Percentiles rank a stretch among this genome's conserved stretches.
Evolutionary conservation across 352 stramenopile species (phyloP).

Genomic region (Globisporangium splendens): DNA sequence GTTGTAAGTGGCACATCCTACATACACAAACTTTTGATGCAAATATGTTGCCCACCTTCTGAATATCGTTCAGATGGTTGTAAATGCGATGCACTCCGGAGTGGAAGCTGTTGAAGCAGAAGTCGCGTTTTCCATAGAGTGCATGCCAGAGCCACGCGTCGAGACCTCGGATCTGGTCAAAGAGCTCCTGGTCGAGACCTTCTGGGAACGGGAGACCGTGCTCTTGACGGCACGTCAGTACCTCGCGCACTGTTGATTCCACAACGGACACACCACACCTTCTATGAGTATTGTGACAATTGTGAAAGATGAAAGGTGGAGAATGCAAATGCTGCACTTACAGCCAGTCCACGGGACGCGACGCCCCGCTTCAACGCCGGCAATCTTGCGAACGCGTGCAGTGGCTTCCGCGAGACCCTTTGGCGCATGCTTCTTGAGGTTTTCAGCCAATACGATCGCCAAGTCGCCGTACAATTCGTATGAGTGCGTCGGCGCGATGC

Average conservation of each 20-base stretch:
- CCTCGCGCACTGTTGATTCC: slow-evolving; percentile 51
- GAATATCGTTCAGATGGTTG: slow-evolving; percentile 36
- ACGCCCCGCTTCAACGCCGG: slow-evolving; percentile 30
- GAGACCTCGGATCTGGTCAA: slow-evolving; percentile 54
- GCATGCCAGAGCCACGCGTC: slow-evolving; percentile 77
- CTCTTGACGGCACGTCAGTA: slow-evolving; percentile 60
- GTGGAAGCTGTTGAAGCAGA: slow-evolving; percentile 60
- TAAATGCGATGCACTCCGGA: slow-evolving; percentile 54
- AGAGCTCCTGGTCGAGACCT: slow-evolving; percentile 53
- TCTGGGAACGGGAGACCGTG: slow-evolving; percentile 56
- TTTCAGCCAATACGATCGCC: slow-evolving; percentile 40
- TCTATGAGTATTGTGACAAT: slow-evolving; percentile 11
- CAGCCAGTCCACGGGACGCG: slow-evolving; percentile 64
- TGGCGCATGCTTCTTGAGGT: slow-evolving; percentile 47
- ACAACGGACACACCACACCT: neutral
- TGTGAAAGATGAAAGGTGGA: neutral
- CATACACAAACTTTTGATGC: no score
- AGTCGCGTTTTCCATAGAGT: slow-evolving; percentile 64
- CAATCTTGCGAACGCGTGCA: slow-evolving; percentile 39
- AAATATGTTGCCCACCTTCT: slow-evolving; percentile 23
- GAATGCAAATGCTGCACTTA: slow-evolving; percentile 23
- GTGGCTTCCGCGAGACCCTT: slow-evolving; percentile 30
- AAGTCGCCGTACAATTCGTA: slow-evolving; percentile 62
- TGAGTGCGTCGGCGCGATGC: slow-evolving; percentile 55
- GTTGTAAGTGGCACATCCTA: no score